Evolutionary conservation across 352 stramenopile species (phyloP).

Genomic region (Globisporangium camurandrum): DNA sequence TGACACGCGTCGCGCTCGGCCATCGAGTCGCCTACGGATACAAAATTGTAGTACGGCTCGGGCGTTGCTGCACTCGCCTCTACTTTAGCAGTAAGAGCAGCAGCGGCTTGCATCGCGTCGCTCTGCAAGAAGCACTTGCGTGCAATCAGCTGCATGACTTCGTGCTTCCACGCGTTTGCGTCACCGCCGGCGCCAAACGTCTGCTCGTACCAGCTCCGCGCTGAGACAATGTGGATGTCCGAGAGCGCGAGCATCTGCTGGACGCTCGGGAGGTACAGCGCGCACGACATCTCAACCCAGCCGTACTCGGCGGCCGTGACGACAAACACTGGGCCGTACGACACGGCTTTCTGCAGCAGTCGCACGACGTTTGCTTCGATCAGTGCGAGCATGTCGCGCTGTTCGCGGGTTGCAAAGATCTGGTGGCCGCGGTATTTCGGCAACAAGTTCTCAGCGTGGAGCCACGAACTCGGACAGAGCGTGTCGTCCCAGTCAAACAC

Average conservation of each 20-base stretch:
- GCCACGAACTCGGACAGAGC: constrained; percentile 80
- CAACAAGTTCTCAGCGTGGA: constrained; percentile 72
- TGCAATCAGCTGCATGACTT: constrained; percentile 83
- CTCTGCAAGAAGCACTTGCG: constrained; percentile 63
- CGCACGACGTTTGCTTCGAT: constrained; percentile 59
- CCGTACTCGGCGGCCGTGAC: constrained; percentile 76
- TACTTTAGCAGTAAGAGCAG: too few relatives aligned
- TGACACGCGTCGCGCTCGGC: constrained; percentile 83
- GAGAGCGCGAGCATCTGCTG: constrained; percentile 54
- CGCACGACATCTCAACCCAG: constrained; percentile 80
- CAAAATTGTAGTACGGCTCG: constrained; percentile 66
- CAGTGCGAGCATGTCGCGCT: constrained; percentile 49
- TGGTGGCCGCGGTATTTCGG: constrained; percentile 74
- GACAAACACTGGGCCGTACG: constrained; percentile 79
- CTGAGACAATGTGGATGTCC: constrained; percentile 83
- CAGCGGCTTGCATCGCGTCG: constrained; percentile 3
- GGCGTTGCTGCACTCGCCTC: constrained; percentile 3
- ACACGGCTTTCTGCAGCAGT: constrained; percentile 62
- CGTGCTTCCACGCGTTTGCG: constrained; percentile 77
- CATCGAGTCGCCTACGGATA: constrained; percentile 82
- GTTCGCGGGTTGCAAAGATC: constrained; percentile 41
- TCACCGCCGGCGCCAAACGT: constrained; percentile 73
- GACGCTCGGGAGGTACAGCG: constrained; percentile 65
- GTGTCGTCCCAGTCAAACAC: constrained; percentile 89
- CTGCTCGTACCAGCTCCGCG: constrained; percentile 81